Evolutionary conservation across 371 early-diverging fungal genomes (phyloP), one percentile per base, ranked within the genome.

Genomic region (Mucor plumbeus): DNA sequence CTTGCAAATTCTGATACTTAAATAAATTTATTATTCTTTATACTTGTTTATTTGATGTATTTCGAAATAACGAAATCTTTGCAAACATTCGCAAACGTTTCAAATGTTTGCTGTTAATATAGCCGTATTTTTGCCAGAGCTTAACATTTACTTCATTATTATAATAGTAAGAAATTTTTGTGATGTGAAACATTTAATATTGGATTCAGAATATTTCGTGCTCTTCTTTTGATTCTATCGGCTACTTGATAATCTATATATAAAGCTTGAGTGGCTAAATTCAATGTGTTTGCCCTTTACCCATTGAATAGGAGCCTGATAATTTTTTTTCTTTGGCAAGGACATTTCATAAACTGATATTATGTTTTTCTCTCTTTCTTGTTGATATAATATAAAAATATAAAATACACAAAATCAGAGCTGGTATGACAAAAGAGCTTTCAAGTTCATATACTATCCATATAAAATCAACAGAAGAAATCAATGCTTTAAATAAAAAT

Each of bases 201-300:
- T 26, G 31, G 53, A 53, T 10, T 7, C 50, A 50, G 7, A 44
- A 10, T 50, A 26, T 53, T 53, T 53, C 53, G 21, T 53, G 53
- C 53, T 53, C 19, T 53, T 31, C 53, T 53, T 21, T 31, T 31
- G 53, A 53, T 53, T 53, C 47, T 47, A 47, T 47, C 47, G 47
- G 47, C 47, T 17, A 47, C 47, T 53, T 13, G 53, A 53, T 53
- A 47, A n/a, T 47, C 47, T 47, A 19, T 10, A 19, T 8, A 19
- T 47, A n/a, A 3, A 19, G 47, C 47, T 47, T 47, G 47, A 47
- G 47, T 47, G 47, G 47, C 17, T 47, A 47, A 47, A 47, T 5
- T 47, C 47, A 47, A 47, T 9, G 13, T 31, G 26, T 53, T 53
- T 31, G 53, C 26, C 31, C 53, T 26, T 53, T 21, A 53, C 31